A percentile compares a stretch with the other conserved stretches of the same genome.
These are phyloP conservation scores for Bipolaris zeicola DNA, from an alignment of 2,329 filamentous ascomycete genomes.

Conservation along the genomic window DNA sequence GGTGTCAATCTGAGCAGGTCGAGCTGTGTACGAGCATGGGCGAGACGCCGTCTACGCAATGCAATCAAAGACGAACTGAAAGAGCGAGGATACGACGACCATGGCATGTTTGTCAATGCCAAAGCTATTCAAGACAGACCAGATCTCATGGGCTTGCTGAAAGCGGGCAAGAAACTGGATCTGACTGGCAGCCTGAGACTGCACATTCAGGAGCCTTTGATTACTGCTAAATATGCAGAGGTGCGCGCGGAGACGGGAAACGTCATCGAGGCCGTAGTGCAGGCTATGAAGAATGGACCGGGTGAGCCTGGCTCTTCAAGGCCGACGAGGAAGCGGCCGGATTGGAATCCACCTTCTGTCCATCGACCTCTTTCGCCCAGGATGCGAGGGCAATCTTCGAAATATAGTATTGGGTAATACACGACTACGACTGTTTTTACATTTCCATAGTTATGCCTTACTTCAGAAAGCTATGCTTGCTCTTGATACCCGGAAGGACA, in stretches of 20 bases:
- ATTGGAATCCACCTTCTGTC: not conserved
- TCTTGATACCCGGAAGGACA: not conserved
- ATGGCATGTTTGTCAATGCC: constrained; percentile 27
- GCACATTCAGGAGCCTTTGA: constrained; percentile 25
- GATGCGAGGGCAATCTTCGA: not conserved
- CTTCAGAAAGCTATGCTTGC: not conserved
- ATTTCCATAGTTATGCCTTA: not conserved
- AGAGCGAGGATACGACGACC: constrained; percentile 34
- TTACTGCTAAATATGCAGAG: constrained; percentile 37
- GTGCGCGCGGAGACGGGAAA: constrained; percentile 29
- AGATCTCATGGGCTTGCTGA: constrained; percentile 9
- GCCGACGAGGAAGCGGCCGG: not conserved
- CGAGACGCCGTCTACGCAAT: constrained; percentile 35
- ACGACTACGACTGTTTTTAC: not conserved
- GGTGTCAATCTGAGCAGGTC: constrained; percentile 34
- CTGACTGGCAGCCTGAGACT: constrained; percentile 37
- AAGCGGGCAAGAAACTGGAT: constrained; percentile 10
- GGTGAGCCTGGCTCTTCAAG: not conserved
- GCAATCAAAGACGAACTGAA: constrained; percentile 40
- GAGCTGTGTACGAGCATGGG: constrained; percentile 41
- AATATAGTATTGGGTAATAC: not conserved
- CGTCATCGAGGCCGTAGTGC: constrained; percentile 23
- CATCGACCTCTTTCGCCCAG: not conserved
- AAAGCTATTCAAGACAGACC: not conserved
- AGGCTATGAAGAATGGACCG: not conserved